Evolutionary conservation across 2,329 filamentous ascomycete genomes (phyloP), one percentile per base, ranked within the genome.

Genomic region (Calonectria hongkongensis): DNA sequence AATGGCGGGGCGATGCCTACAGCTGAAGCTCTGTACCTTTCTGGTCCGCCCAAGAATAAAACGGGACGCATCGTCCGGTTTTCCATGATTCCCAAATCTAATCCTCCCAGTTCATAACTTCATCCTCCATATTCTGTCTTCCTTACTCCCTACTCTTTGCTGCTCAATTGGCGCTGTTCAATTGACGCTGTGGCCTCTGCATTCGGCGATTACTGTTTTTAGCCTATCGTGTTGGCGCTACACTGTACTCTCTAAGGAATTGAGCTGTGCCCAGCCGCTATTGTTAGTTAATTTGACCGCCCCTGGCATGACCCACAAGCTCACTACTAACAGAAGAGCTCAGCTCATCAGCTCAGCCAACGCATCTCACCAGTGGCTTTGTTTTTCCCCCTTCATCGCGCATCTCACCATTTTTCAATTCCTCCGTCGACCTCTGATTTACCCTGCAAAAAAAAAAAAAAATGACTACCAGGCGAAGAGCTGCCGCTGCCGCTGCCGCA

Each of bases 191-290:
- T 65, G 58, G 58, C 69, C 33, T 71, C 48, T 66, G 43, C 43
- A 60, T 51, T 74, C 78, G 78, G 78, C 76, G 78, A 79, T 79
- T 79, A 72, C 78, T 79, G 43, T 21, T 68, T 79, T 71, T 30
- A 75, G 78, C 71, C 64, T 71, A 73, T 62, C 63, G 33, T 70
- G 36, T 73, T 78, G 66, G 66, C 6, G 58, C 21, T 65, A 30
- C 58, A 39, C 64, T 64, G 64, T 39, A 33, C 21, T 21, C 21
- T 21, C 21, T 21, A 21, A 21, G 21, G 21, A 21, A 21, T 21
- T 21, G 21, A 21, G 21, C 21, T 21, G 21, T 9, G 64, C 56
- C 36, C 27, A 43, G 54, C 54, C 56, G 41, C 30, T 43, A 67
- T 73, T 74, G 69, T 72, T 74, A 72, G 71, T 74, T 76, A 64